Conservation (phyloP, 2,329 filamentous ascomycete genomes). For the Fusarium coffeatum region DNA sequence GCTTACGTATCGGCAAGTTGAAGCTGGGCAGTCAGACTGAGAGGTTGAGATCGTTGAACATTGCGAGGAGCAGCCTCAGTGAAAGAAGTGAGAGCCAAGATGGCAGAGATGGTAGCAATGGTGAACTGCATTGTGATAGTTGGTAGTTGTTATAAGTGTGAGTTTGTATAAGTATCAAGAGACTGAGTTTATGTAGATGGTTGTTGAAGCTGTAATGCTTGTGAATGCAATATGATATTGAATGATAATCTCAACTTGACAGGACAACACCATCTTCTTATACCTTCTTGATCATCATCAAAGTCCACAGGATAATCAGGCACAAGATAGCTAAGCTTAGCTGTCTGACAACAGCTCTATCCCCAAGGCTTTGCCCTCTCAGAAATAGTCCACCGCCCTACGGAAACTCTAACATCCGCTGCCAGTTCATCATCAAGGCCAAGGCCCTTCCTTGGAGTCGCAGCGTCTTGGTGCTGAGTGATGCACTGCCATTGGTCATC, state of each 20-base stretch:
- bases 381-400: slow-evolving; percentile 21
- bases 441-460: slow-evolving; percentile 1
- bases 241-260: slow-evolving; percentile 32
- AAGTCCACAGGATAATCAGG: slow-evolving; percentile 9
- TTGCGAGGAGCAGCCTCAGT: slow-evolving; percentile 46
- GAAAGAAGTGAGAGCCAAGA: slow-evolving; percentile 55
- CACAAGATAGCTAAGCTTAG: slow-evolving; percentile 10
- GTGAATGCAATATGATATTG: slow-evolving; percentile 28
- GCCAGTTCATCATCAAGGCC: slow-evolving; percentile 15
- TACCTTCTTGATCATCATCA: slow-evolving; percentile 21
- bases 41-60: slow-evolving; percentile 30
- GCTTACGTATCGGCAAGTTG: slow-evolving; percentile 55
- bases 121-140: slow-evolving; percentile 51
- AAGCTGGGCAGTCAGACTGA: slow-evolving; percentile 54
- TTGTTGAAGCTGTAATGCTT: slow-evolving; percentile 1
- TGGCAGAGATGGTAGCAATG: slow-evolving; percentile 50
- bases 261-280: slow-evolving; percentile 40
- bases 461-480: slow-evolving; percentile 11
- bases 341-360: slow-evolving; percentile 19
- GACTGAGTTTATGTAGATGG: not conserved
- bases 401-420: slow-evolving; percentile 33
- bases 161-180: not conserved
- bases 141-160: slow-evolving; percentile 29
- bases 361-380: slow-evolving; percentile 18
- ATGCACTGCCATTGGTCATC: slow-evolving; percentile 11